Conservation (phyloP, 2,329 filamentous ascomycete species). For the Didymella sp. region DNA sequence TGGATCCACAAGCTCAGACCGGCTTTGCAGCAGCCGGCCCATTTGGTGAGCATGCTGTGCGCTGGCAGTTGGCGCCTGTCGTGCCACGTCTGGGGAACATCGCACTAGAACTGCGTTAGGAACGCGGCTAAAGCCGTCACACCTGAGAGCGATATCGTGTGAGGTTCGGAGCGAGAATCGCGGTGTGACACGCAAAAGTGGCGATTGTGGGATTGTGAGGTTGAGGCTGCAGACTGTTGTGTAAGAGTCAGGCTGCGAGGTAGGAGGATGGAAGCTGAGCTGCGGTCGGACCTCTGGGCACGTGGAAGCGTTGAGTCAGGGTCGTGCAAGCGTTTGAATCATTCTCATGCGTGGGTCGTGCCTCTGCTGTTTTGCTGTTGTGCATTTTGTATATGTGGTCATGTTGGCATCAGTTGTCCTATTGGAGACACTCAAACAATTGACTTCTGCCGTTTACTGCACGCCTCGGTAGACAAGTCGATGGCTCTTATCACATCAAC, state of each 20-base stretch:
- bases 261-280: background rate
- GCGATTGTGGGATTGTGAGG: conserved; percentile 2
- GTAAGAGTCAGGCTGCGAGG: conserved; percentile 2
- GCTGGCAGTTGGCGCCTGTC: conserved; percentile 35
- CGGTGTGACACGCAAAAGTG: conserved; percentile 24
- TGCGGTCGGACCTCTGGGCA: conserved; percentile 3
- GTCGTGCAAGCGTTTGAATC: background rate
- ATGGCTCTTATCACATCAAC: background rate
- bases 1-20: conserved; percentile 13
- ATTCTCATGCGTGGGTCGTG: background rate
- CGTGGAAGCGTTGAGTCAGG: conserved; percentile 13
- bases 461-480: background rate
- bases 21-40: conserved; percentile 13
- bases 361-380: background rate
- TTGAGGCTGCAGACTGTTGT: conserved; percentile 9
- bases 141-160: conserved; percentile 27
- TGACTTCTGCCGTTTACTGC: background rate
- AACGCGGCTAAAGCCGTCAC: conserved; percentile 16
- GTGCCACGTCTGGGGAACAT: conserved; percentile 39
- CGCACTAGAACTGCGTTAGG: conserved; percentile 25
- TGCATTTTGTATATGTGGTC: background rate
- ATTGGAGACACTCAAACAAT: background rate
- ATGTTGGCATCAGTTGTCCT: background rate
- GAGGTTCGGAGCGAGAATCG: conserved; percentile 28
- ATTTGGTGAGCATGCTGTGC: conserved; percentile 25